Conservation (phyloP, 2,329 filamentous ascomycete species). For the Geosmithia flava region DNA sequence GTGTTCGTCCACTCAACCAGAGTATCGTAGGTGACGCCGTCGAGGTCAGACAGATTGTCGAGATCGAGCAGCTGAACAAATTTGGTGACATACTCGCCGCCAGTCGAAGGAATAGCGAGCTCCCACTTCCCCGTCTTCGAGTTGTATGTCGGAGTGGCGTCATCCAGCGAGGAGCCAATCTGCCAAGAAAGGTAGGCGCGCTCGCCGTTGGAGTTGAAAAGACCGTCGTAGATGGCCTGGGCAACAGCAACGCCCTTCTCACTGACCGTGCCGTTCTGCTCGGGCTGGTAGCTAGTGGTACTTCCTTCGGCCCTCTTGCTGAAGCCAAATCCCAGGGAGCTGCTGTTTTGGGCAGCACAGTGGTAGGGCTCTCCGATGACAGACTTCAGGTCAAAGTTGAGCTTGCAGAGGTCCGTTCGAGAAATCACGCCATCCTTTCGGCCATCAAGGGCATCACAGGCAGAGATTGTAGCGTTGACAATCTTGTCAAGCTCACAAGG, state of each 20-base stretch:
- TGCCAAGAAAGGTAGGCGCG: constrained; percentile 22
- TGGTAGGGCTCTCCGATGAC: constrained; percentile 19
- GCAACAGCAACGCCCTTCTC: constrained; percentile 19
- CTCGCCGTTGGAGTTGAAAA: constrained; percentile 17
- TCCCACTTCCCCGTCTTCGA: constrained; percentile 17
- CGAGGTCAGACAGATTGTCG: constrained; percentile 27
- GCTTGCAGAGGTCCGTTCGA: constrained; percentile 19
- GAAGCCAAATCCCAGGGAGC: constrained; percentile 10
- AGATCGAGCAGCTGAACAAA: constrained; percentile 26
- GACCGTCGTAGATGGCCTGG: constrained; percentile 18
- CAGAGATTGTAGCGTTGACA: constrained; percentile 38
- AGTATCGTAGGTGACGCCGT: constrained; percentile 41
- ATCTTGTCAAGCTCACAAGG: constrained; percentile 35
- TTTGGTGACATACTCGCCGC: constrained; percentile 23
- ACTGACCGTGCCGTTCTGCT: constrained; percentile 19
- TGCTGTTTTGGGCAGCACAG: constrained; percentile 13
- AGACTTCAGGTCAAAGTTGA: constrained; percentile 17
- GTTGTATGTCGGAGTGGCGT: constrained; percentile 18
- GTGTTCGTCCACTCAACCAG: constrained; percentile 40
- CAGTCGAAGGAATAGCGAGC: constrained; percentile 16
- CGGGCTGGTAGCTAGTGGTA: constrained; percentile 10
- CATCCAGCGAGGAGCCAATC: constrained; percentile 16
- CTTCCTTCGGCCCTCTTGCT: constrained; percentile 8
- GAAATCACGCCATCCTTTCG: constrained; percentile 38
- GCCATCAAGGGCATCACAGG: constrained; percentile 43